Base-by-base conservation (phyloP, 1,284 basidiomycete genomes). In the Malassezia psittaci region DNA sequence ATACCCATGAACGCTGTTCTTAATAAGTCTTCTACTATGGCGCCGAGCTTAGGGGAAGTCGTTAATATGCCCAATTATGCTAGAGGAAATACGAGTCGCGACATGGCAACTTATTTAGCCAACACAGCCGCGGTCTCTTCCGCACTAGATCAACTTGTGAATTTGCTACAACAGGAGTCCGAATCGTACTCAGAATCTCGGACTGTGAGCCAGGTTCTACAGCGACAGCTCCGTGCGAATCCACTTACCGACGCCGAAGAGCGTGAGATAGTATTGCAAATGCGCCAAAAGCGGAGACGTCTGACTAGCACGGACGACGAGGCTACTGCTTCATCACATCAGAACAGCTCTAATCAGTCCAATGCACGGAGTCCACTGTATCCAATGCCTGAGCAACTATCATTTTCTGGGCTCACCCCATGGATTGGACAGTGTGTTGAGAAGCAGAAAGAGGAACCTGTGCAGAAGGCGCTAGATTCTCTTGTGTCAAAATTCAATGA, bases 221-320 rank as follows among this genome's bases (percentile, higher is more conserved):
- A 57, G 33, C 36, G 33, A 34, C 16, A 32, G 4, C 7, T 42
- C 12, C 24, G 36, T 10, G 8, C 11, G 5, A 11, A 18, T n/a
- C 54, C 54, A 13, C 44, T 51, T 13, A 32, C 29, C 0, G 3
- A 18, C 11, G 19, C 41, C 32, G 44, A 52, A 9, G 38, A 47
- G 16, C 24, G 39, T 15, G 49, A 52, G 1, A n/a, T 57, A 5
- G 37, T 51, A 10, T 41, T 51, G n/a, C 29, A 40, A 5, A n/a
- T 57, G 44, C 48, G 54, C 3, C 51, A 43, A 16, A 57, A 51
- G 29, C 54, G 54, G 3, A 43, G 50, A 11, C 36, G 48, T 2
- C 3, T 41, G 5, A 46, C 39, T 15, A 21, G 8, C 15, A n/a
- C 32, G 24, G 24, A 29, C 38, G 15, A 39, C n/a, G 38, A n/a